Percentiles rank a stretch among this genome's conserved stretches.
Conservation (phyloP, 805 yeast species). For the Monosporozyma servazzii region DNA sequence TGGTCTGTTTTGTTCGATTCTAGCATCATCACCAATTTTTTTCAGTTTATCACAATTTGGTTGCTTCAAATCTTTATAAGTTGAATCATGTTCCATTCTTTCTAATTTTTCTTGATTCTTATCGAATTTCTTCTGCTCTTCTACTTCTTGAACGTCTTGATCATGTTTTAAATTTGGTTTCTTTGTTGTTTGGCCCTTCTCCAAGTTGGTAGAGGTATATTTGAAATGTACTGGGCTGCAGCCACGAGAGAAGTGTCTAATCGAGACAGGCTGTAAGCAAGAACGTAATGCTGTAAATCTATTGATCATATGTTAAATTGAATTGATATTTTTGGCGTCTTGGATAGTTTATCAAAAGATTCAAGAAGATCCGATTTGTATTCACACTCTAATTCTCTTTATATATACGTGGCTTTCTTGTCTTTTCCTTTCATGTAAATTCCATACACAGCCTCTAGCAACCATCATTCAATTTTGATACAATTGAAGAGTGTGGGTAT, state of each 20-base stretch:
- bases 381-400: too few relatives aligned
- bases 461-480: too few relatives aligned
- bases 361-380: too few relatives aligned
- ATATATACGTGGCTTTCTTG: background rate
- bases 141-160: constrained; percentile 14
- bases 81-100: constrained; percentile 19
- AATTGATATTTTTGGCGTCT: too few relatives aligned
- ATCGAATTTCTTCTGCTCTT: constrained; percentile 22
- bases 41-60: constrained; percentile 20
- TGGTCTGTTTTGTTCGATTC: constrained; percentile 29
- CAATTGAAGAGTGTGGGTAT: too few relatives aligned
- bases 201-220: background rate
- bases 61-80: constrained; percentile 8
- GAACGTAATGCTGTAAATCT: background rate
- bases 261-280: background rate
- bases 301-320: background rate
- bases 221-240: background rate
- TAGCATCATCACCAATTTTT: constrained; percentile 27
- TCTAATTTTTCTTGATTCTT: constrained; percentile 23
- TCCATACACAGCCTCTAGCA: background rate
- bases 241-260: background rate
- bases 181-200: background rate
- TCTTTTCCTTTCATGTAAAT: background rate
- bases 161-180: constrained; percentile 10
- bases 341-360: too few relatives aligned